A percentile compares a stretch with the other conserved stretches of the same genome.
Conservation (phyloP, 306 rosid genomes). For the Adenanthera pavonina region DNA sequence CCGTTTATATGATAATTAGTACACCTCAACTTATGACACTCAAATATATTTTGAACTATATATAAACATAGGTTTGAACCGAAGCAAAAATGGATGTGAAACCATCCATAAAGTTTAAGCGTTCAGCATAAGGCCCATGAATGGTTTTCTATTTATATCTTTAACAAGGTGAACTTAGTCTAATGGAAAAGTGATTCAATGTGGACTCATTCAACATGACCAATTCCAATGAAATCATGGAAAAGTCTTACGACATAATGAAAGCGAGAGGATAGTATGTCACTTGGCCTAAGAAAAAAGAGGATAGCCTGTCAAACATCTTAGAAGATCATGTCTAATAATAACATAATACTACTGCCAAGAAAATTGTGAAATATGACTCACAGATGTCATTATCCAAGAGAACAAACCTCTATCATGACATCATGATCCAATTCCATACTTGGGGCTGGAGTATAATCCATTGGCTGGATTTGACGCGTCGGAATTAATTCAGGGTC, state of each 20-base stretch:
- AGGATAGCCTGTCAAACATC: conserved; percentile 9
- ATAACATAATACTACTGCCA: conserved; percentile 19
- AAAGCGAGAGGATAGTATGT: not conserved
- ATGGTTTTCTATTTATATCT: not conserved
- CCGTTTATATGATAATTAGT: not conserved
- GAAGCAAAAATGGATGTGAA: not conserved
- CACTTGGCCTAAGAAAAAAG: too few species aligned
- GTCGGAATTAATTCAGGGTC: conserved; percentile 69
- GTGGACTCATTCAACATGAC: not conserved
- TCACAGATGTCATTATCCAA: not conserved
- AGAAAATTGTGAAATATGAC: not conserved
- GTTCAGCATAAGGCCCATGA: not conserved
- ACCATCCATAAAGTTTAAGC: not conserved
- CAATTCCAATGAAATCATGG: not conserved
- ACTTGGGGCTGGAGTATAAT: conserved; percentile 60
- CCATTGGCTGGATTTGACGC: conserved; percentile 57
- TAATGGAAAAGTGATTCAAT: not conserved
- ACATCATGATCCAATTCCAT: conserved; percentile 57
- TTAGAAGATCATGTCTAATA: not conserved
- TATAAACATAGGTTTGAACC: not conserved
- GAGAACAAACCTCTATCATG: conserved; percentile 62
- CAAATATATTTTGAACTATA: not conserved
- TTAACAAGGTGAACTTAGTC: not conserved
- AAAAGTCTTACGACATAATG: not conserved
- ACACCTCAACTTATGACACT: not conserved